These are phyloP conservation scores for Cucumis melo DNA, from an alignment of 306 rosid species.

Conservation along the genomic window DNA sequence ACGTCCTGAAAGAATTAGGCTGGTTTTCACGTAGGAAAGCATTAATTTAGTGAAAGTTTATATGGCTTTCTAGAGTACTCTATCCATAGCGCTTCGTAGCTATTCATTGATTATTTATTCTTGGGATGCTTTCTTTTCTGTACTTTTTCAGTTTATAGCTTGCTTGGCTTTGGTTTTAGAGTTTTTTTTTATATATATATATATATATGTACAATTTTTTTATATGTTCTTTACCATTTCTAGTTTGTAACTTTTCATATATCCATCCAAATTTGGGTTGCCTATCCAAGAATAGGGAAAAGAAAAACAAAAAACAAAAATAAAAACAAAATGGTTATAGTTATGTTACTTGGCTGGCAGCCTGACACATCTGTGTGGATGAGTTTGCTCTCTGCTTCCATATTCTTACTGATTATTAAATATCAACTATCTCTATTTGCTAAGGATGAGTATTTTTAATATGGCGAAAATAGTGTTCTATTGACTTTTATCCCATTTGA, in stretches of 20 bases:
- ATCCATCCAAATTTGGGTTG: neutral
- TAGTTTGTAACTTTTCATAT: neutral
- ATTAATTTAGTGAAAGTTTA: neutral
- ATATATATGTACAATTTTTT: too few relatives aligned
- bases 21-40: neutral
- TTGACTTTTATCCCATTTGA: neutral
- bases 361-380: neutral
- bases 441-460: neutral
- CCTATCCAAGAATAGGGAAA: neutral
- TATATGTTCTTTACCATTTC: neutral
- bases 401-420: neutral
- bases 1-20: neutral
- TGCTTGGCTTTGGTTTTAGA: neutral
- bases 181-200: neutral
- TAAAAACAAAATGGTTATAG: neutral
- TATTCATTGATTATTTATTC: neutral
- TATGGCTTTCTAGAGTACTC: neutral
- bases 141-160: neutral
- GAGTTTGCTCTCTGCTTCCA: neutral
- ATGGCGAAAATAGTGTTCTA: neutral
- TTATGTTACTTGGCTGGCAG: neutral
- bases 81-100: neutral
- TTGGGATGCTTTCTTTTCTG: neutral
- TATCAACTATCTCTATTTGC: neutral
- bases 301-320: too few relatives aligned